Conservation (phyloP, 164 flowering plant species). For the Litsea cubeba region DNA sequence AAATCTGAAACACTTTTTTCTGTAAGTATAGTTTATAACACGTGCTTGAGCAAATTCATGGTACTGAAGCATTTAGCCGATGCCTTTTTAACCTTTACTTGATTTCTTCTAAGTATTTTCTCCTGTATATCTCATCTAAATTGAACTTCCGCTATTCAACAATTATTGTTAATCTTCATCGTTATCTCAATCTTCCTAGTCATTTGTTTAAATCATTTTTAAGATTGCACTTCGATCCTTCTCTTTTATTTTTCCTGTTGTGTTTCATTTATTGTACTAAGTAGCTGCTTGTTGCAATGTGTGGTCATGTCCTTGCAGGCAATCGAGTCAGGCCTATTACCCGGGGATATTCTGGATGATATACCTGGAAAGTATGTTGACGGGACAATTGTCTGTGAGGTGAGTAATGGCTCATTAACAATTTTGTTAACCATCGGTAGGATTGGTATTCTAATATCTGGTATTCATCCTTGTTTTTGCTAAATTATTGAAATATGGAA, state of each 20-base stretch:
- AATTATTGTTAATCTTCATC: not conserved
- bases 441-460: not conserved
- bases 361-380: conserved; percentile 79
- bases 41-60: not conserved
- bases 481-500: not conserved
- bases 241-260: not conserved
- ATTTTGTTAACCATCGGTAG: not conserved
- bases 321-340: conserved; percentile 85
- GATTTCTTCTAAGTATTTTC: not conserved
- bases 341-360: conserved; percentile 81
- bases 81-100: not conserved
- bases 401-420: conserved; percentile 14
- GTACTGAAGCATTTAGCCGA: not conserved
- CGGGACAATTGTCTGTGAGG: conserved; percentile 85
- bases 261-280: not conserved
- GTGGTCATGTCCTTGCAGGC: conserved; percentile 53
- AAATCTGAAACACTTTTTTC: conserved; percentile 79
- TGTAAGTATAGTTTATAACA: conserved; percentile 34
- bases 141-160: not conserved
- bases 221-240: not conserved
- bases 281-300: not conserved
- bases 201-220: not conserved
- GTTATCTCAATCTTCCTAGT: not conserved
- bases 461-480: not conserved
- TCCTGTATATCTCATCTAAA: not conserved